Evolutionary conservation across 2,329 filamentous ascomycete genomes (phyloP), one percentile per base, ranked within the genome.

Genomic region (Penicillium sp.): DNA sequence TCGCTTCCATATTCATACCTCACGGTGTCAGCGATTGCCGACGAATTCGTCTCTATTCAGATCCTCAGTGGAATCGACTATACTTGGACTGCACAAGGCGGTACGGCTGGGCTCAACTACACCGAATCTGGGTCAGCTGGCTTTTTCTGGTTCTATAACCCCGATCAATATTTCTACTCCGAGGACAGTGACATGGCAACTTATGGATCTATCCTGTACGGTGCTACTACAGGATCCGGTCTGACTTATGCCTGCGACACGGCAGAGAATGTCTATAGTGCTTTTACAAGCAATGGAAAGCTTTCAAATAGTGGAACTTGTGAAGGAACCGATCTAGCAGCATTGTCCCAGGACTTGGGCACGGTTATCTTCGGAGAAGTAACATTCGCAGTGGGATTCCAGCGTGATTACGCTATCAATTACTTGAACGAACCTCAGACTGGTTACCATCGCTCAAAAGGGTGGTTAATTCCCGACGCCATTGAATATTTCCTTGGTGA

Each of bases 1-100:
- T 77, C 74, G 8, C 66, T 77, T 49, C 76, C 76, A 33, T 78
- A 76, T 60, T 69, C 69, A 56, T 78, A 76, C 56, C 61, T 78
- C 52, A 77, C 73, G 0, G 71, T 77, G 16, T 65, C 68, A 20
- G 66, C 70, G 1, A 63, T 62, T 5, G 63, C 57, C 1, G 60
- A 59, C 5, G 59, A 60, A 18, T 63, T 59, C 16, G 64, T 66
- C 42, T 59, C 63, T 9, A 66, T 78, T 14, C 74, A 78, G 53
- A 61, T 77, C 3, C 77, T 74, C 57, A 73, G 71, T 1, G 72
- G 74, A 57, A 76, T 78, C 26, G 76, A 78, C 59, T 72, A 71
- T 20, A 70, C 70, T 47, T 78, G 75, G 74, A 68, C 72, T n/a
- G 76, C 75, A 11, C 65, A 64, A 20, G 63, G 65, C 45, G 59